Evolutionary conservation across 257 asterid genomes (phyloP).

Genomic region (Solanum sitiens): DNA sequence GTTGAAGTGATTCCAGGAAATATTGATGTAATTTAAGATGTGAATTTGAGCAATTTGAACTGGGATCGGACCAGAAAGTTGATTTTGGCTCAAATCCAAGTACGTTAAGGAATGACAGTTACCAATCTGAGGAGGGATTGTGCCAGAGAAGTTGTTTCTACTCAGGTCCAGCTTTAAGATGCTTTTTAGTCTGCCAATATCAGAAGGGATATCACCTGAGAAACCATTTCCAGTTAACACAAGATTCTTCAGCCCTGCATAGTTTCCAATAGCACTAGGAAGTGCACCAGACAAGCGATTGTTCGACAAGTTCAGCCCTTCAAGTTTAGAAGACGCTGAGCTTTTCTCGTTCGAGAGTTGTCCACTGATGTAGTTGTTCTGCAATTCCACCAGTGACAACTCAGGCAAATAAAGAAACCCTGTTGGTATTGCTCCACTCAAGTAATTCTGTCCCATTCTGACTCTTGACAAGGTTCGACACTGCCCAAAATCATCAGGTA

Average conservation of each 20-base stretch:
- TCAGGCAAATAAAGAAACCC: slow-evolving; percentile 32
- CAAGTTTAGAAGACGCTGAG: slow-evolving; percentile 12
- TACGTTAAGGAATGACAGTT: slow-evolving; percentile 22
- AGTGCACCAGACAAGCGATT: slow-evolving; percentile 22
- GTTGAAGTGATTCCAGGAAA: slow-evolving; percentile 30
- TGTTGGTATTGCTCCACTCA: slow-evolving; percentile 26
- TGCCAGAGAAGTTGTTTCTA: slow-evolving; percentile 24
- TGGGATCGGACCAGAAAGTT: slow-evolving; percentile 33
- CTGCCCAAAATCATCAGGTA: slow-evolving; percentile 31
- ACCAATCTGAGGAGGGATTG: slow-evolving; percentile 20
- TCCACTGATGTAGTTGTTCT: slow-evolving; percentile 26
- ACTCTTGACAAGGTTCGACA: slow-evolving; percentile 20
- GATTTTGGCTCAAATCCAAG: slow-evolving; percentile 33
- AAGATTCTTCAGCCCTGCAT: slow-evolving; percentile 25
- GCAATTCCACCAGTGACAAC: slow-evolving; percentile 24
- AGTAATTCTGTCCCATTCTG: slow-evolving; percentile 30
- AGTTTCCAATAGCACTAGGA: slow-evolving; percentile 21
- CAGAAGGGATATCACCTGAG: slow-evolving; percentile 25
- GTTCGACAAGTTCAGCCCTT: slow-evolving; percentile 22
- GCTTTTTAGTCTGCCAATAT: slow-evolving; percentile 17
- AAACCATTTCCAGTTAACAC: slow-evolving; percentile 20
- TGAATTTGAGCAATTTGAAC: slow-evolving; percentile 25
- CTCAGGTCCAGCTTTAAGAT: slow-evolving; percentile 26
- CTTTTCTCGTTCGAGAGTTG: slow-evolving; percentile 2
- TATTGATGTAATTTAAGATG: slow-evolving; percentile 29